phyloP scores from a whole-genome alignment of 2,329 filamentous ascomycete genomes.

The Xylaria sp. region DNA sequence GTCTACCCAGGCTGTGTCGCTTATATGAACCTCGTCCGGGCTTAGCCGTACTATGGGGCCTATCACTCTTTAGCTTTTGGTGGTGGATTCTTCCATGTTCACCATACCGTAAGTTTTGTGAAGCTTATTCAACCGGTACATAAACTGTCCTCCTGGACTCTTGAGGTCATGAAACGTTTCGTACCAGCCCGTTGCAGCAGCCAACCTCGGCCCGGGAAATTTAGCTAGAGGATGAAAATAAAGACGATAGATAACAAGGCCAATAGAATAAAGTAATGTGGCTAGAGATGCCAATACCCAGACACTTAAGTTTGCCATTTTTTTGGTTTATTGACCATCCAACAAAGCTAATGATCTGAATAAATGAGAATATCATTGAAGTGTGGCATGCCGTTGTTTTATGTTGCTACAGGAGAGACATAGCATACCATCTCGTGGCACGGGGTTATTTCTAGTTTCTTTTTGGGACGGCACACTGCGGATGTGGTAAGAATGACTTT shows the following conservation, averaged over 20 bases:
- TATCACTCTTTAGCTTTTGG: conserved; percentile 45
- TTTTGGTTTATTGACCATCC: neutral
- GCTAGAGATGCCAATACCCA: conserved; percentile 13
- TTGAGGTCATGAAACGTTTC: conserved; percentile 48
- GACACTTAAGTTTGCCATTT: conserved; percentile 11
- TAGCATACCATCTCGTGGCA: neutral
- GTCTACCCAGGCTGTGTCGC: conserved; percentile 34
- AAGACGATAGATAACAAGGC: conserved; percentile 39
- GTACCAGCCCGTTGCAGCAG: conserved; percentile 38
- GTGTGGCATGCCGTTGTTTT: conserved; percentile 7
- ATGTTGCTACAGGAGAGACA: neutral
- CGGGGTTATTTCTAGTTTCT: neutral
- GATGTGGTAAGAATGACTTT: neutral
- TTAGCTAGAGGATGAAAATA: conserved; percentile 43
- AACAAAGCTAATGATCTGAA: neutral
- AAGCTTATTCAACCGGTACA: conserved; percentile 25
- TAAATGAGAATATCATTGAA: neutral
- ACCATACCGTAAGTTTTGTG: conserved; percentile 34
- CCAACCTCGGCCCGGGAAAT: conserved; percentile 46
- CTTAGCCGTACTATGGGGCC: conserved; percentile 64
- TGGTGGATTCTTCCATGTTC: neutral
- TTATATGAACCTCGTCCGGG: conserved; percentile 58
- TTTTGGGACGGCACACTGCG: neutral
- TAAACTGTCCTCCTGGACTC: conserved; percentile 51
- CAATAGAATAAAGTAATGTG: conserved; percentile 24